A percentile compares a stretch with the other conserved stretches of the same genome.
phyloP scores from a whole-genome alignment of 345 rosid genomes.

The Acer yangbiense region DNA sequence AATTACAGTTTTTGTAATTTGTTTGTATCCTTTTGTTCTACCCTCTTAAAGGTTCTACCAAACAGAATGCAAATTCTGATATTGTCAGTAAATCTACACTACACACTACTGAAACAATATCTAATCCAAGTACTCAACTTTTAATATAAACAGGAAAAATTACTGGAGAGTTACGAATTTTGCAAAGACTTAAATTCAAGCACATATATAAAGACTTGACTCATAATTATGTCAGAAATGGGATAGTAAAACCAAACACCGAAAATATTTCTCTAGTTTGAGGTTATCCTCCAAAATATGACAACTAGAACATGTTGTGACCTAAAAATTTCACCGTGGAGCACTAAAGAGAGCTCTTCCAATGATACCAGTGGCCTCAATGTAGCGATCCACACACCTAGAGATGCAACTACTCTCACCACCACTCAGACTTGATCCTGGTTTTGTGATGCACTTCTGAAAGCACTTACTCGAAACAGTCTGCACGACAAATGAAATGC shows the following conservation, averaged over 20 bases:
- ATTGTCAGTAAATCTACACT: background rate
- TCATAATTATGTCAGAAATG: slow-evolving; percentile 7
- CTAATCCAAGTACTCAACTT: background rate
- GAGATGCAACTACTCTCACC: slow-evolving; percentile 95
- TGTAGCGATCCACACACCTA: slow-evolving; percentile 95
- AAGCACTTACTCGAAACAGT: slow-evolving; percentile 86
- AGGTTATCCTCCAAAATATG: slow-evolving; percentile 1
- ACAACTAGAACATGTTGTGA: background rate
- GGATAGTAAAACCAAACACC: slow-evolving; percentile 7
- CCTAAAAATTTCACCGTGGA: slow-evolving; percentile 37
- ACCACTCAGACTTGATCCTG: slow-evolving; percentile 88
- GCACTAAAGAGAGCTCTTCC: slow-evolving; percentile 63
- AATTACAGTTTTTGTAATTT: slow-evolving; percentile 19
- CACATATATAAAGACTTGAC: background rate
- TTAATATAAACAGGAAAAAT: slow-evolving; percentile 5
- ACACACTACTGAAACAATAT: background rate
- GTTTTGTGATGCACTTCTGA: slow-evolving; percentile 82
- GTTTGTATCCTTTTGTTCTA: slow-evolving; percentile 2
- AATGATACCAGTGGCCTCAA: slow-evolving; percentile 87
- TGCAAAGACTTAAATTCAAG: slow-evolving; percentile 9
- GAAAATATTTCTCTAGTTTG: background rate
- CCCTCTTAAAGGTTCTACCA: background rate
- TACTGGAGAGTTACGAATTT: background rate
- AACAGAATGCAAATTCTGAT: background rate
- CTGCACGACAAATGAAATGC: slow-evolving; percentile 33